phyloP scores from a whole-genome alignment of 306 rosid species.

The Potentilla sterilis region DNA sequence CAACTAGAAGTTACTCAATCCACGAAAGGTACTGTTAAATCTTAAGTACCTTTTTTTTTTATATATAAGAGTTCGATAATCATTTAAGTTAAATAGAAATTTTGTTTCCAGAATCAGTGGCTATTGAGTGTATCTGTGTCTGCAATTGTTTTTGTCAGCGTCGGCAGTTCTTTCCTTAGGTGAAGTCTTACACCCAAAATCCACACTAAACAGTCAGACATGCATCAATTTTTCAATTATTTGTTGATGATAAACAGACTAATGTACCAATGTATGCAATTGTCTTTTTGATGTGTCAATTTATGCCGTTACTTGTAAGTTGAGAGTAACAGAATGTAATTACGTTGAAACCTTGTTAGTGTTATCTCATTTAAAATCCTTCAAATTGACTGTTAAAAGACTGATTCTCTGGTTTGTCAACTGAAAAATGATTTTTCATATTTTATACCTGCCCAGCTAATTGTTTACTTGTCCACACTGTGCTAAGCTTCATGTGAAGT shows the following conservation, averaged over 20 bases:
- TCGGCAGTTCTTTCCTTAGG: too few species aligned
- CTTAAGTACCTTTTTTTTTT: conserved; percentile 7
- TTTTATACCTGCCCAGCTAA: background rate
- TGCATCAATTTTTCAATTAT: background rate
- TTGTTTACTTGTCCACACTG: background rate
- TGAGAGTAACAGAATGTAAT: background rate
- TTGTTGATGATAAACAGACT: background rate
- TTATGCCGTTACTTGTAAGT: background rate
- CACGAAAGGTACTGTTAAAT: conserved; percentile 46
- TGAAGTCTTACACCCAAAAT: too few species aligned
- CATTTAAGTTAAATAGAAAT: background rate
- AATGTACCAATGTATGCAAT: background rate
- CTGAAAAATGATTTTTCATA: background rate
- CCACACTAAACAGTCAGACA: too few species aligned
- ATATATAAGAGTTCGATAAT: conserved; percentile 21
- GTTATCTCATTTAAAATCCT: background rate
- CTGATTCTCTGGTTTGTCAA: background rate
- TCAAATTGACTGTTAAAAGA: background rate
- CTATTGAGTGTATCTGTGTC: background rate
- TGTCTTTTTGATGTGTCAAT: background rate
- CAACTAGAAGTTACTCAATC: conserved; percentile 72
- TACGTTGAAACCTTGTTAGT: background rate
- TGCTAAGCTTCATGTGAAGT: background rate
- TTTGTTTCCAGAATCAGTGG: background rate
- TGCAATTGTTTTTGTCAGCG: background rate